Evolutionary conservation across 2,329 filamentous ascomycete species (phyloP).

Genomic region (Sarocladium kiliense): DNA sequence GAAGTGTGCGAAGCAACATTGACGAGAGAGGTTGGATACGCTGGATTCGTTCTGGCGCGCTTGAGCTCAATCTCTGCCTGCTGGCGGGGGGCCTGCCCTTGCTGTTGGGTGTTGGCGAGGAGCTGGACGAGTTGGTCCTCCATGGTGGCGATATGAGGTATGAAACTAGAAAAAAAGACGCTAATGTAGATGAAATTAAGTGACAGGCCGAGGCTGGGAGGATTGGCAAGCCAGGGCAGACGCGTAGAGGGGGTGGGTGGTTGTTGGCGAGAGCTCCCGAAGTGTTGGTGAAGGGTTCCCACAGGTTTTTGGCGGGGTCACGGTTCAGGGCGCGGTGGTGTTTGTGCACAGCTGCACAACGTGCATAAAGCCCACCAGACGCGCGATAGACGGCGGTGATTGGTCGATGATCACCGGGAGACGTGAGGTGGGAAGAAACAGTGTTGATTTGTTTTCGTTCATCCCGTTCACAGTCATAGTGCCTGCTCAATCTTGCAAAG

Average conservation of each 20-base stretch:
- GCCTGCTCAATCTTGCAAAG: no score
- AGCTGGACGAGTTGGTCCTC: constrained; percentile 89
- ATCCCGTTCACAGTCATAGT: no score
- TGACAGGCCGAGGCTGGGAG: background rate
- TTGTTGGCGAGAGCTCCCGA: background rate
- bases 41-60: constrained; percentile 61
- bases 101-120: constrained; percentile 78
- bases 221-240: background rate
- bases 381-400: background rate
- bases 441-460: no score
- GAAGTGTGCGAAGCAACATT: constrained; percentile 74
- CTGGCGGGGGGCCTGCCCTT: constrained; percentile 71
- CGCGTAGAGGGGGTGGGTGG: background rate
- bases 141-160: constrained; percentile 46
- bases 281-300: background rate
- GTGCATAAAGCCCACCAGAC: constrained; percentile 8
- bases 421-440: no score
- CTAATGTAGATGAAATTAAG: background rate
- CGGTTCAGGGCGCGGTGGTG: background rate
- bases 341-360: constrained; percentile 7
- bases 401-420: background rate
- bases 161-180: background rate
- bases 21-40: constrained; percentile 74
- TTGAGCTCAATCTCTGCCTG: constrained; percentile 81
- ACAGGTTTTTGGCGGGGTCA: constrained; percentile 2